Evolutionary conservation across 2,329 filamentous ascomycete species (phyloP), one percentile per base, ranked within the genome.

Genomic region (Arthrobotrys conoides): DNA sequence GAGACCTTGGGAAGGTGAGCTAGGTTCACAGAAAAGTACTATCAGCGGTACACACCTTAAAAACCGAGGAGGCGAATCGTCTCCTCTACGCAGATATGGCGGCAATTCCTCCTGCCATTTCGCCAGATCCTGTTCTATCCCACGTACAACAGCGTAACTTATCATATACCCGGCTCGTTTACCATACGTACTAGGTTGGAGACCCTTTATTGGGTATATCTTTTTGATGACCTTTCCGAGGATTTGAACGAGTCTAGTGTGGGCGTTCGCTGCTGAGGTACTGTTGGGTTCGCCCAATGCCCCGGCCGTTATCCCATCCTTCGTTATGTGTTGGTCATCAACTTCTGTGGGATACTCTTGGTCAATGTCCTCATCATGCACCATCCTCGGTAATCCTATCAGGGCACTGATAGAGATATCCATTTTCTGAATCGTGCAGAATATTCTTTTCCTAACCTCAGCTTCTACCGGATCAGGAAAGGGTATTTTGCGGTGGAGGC

Each of bases 61-160:
- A 24, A 81, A 79, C 3, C 70, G 72, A 38, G 91, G 88, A 38
- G 91, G 88, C 0, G 91, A 92, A 64, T 96, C 93, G 0, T 91
- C 89, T 79, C 93, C 93, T 0, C 94, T 94, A 78, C 92, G 91
- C 84, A 97, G 90, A 68, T 90, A 89, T 81, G 90, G 87, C 0
- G 94, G 95, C 27, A 99, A 84, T 67, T 87, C 85, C 77, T 90
- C 88, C 59, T 89, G 88, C 90, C 90, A 92, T 48, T 86, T 84
- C 57, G 89, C 88, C 61, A 93, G 85, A 67, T 91, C 89, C 5
- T 85, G 84, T 83, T 92, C 91, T 61, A 91, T 89, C 81, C 89
- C 88, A 80, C 90, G 88, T 78, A 92, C 90, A 61, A 88, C 87
- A 0, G 87, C 85, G 81, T 90, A 90, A 82, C 88, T 90, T 77